Conservation (phyloP, 2,329 filamentous ascomycete species). For the Exophiala lecanii-corni region DNA sequence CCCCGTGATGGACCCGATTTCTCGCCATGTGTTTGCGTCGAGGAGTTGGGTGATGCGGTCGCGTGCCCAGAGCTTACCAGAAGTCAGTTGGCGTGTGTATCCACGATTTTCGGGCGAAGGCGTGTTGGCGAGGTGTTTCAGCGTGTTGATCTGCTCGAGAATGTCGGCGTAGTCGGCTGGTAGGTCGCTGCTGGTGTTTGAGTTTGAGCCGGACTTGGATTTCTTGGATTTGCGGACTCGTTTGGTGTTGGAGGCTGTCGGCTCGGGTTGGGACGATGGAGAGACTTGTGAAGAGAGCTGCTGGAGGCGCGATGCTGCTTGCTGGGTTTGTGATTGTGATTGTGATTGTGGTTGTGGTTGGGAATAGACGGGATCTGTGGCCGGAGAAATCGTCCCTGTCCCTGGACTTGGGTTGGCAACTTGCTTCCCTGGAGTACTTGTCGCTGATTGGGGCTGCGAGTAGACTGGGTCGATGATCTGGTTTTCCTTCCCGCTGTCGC, state of each 20-base stretch:
- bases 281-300: slow-evolving; percentile 46
- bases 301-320: slow-evolving; percentile 33
- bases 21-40: slow-evolving; percentile 52
- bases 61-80: slow-evolving; percentile 62
- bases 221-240: slow-evolving; percentile 24
- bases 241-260: slow-evolving; percentile 29
- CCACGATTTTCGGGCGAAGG: slow-evolving; percentile 52
- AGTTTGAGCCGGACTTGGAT: slow-evolving; percentile 8
- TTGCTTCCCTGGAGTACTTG: background rate
- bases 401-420: background rate
- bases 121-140: slow-evolving; percentile 51
- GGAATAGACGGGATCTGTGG: slow-evolving; percentile 7
- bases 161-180: slow-evolving; percentile 61
- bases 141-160: slow-evolving; percentile 50
- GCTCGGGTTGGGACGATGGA: slow-evolving; percentile 14
- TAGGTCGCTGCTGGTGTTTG: slow-evolving; percentile 28
- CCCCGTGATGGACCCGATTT: slow-evolving; percentile 58
- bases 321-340: slow-evolving; percentile 4
- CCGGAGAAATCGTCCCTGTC: background rate
- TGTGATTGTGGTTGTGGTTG: background rate
- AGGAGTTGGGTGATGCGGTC: slow-evolving; percentile 57
- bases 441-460: slow-evolving; percentile 6
- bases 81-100: slow-evolving; percentile 59
- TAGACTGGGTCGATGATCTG: slow-evolving; percentile 16
- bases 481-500: background rate